These are phyloP conservation scores for Serpula lacrymans DNA, from an alignment of 768 basidiomycete genomes.

Conservation along the genomic window DNA sequence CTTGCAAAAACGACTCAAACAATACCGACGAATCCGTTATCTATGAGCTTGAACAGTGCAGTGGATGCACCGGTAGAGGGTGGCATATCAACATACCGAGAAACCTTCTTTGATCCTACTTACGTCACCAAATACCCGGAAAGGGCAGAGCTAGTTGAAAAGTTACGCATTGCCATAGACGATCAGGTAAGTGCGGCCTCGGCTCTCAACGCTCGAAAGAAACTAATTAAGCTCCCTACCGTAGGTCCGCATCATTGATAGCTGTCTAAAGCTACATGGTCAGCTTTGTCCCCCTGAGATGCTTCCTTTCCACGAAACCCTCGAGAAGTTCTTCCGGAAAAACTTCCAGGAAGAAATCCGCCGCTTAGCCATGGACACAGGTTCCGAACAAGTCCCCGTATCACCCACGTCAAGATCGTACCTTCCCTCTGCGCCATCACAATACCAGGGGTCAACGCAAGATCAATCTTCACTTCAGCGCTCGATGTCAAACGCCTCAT, in stretches of 20 bases:
- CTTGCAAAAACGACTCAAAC: constrained; percentile 72
- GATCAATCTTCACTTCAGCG: constrained; percentile 44
- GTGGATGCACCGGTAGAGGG: constrained; percentile 80
- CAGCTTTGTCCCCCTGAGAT: constrained; percentile 83
- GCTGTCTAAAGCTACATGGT: constrained; percentile 80
- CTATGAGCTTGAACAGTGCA: constrained; percentile 82
- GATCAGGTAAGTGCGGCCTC: constrained; percentile 61
- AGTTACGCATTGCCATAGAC: constrained; percentile 71
- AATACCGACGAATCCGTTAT: constrained; percentile 74
- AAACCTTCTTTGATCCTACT: constrained; percentile 68
- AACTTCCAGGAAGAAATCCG: constrained; percentile 83
- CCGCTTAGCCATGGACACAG: constrained; percentile 58
- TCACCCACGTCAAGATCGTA: constrained; percentile 39
- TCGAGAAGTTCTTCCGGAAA: constrained; percentile 81
- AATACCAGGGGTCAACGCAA: constrained; percentile 46
- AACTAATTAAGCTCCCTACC: too few relatives aligned
- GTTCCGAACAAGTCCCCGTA: constrained; percentile 43
- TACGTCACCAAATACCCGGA: constrained; percentile 71
- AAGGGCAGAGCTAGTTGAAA: constrained; percentile 65
- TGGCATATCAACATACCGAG: constrained; percentile 76
- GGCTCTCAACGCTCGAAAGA: too few relatives aligned
- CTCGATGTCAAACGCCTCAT: constrained; percentile 45
- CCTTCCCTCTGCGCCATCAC: constrained; percentile 30
- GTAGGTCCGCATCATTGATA: constrained; percentile 77
- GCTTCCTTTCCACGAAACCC: constrained; percentile 86